Percentiles rank a stretch among this genome's conserved stretches.
Evolutionary conservation across 2,329 filamentous ascomycete genomes (phyloP).

Genomic region (Westerdykella ornata): DNA sequence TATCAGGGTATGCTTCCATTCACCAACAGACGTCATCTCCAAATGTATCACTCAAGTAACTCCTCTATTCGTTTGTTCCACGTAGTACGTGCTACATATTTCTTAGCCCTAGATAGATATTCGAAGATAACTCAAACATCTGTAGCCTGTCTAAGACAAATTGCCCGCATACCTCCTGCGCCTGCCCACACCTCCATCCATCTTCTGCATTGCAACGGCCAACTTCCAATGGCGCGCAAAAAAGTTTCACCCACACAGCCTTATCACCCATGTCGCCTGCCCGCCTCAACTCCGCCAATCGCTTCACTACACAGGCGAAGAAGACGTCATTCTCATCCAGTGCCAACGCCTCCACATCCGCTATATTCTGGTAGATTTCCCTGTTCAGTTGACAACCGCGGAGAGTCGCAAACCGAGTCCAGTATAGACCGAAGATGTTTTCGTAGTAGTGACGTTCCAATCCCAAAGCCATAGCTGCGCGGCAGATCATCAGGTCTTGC

Average conservation of each 20-base stretch:
- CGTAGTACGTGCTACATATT: no score
- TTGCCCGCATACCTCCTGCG: no score
- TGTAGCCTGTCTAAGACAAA: no score
- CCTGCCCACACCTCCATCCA: not conserved
- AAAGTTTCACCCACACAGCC: not conserved
- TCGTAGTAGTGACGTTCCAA: not conserved
- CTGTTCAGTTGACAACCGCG: not conserved
- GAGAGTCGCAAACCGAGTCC: not conserved
- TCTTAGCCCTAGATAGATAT: no score
- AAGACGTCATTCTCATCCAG: not conserved
- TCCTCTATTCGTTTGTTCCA: no score
- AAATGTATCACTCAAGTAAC: no score
- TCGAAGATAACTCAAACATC: no score
- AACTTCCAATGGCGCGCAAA: not conserved
- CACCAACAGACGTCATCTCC: no score
- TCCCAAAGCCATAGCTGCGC: not conserved
- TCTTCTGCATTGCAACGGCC: not conserved
- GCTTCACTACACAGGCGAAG: not conserved
- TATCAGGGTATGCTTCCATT: no score
- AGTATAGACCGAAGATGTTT: not conserved
- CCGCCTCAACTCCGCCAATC: not conserved
- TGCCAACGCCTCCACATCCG: not conserved
- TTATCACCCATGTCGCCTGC: not conserved
- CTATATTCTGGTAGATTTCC: not conserved
- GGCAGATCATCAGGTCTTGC: not conserved